A percentile compares a stretch with the other conserved stretches of the same genome.
Conservation (phyloP, 768 basidiomycete species). For the Tricholoma flavovirens region DNA sequence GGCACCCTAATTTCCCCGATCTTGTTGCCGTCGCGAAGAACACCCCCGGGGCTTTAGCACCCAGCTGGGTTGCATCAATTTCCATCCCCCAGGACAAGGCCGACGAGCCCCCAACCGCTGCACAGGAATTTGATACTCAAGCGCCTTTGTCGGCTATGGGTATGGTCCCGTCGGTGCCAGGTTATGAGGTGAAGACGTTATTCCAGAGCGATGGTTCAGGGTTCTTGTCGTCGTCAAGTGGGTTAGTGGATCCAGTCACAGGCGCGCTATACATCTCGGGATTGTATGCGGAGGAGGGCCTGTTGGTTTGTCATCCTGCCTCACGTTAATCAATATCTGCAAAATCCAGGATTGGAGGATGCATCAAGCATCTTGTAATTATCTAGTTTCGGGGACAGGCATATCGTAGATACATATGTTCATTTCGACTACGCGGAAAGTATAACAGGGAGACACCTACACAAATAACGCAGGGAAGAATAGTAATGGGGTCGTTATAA, state of each 20-base stretch:
- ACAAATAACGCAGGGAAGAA: slow-evolving; percentile 11
- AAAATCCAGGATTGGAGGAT: not conserved
- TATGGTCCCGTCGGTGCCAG: slow-evolving; percentile 30
- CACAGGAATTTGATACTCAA: slow-evolving; percentile 29
- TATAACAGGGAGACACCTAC: slow-evolving; percentile 6
- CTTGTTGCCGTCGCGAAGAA: slow-evolving; percentile 41
- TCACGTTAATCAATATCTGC: slow-evolving; percentile 8
- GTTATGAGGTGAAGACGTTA: slow-evolving; percentile 49
- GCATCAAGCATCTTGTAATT: not conserved
- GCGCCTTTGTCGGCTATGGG: slow-evolving; percentile 45
- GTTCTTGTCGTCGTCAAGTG: slow-evolving; percentile 50
- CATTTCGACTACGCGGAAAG: slow-evolving; percentile 7
- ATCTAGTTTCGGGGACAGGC: not conserved
- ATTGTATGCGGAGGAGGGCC: slow-evolving; percentile 49
- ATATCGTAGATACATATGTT: not conserved
- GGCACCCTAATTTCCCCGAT: slow-evolving; percentile 60
- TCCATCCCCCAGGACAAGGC: slow-evolving; percentile 16
- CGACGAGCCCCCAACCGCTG: not conserved
- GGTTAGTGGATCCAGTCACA: slow-evolving; percentile 42
- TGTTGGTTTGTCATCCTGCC: slow-evolving; percentile 39
- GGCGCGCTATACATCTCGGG: slow-evolving; percentile 51
- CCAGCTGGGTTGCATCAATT: slow-evolving; percentile 58
- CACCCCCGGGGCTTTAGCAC: slow-evolving; percentile 32
- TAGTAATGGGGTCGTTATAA: not conserved
- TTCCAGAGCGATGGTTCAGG: slow-evolving; percentile 70